These are phyloP conservation scores for Secale cereale DNA, from an alignment of 176 grass and related monocot genomes.

Conservation along the genomic window DNA sequence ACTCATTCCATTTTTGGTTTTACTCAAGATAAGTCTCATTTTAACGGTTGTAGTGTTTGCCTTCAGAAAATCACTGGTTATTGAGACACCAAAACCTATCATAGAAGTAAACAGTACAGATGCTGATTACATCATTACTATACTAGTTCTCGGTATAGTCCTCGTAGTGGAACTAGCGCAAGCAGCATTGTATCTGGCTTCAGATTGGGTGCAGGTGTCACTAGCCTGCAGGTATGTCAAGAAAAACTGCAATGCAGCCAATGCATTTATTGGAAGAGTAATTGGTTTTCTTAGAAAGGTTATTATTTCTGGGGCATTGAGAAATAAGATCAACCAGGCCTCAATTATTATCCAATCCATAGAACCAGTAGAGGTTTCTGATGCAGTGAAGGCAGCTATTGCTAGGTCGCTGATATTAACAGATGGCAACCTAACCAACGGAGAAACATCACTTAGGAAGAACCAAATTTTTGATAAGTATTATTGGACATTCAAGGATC, in stretches of 20 bases:
- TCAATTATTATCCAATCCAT: background rate
- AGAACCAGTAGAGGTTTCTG: background rate
- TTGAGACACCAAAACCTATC: no score
- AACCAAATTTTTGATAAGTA: accelerated
- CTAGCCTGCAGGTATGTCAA: no score
- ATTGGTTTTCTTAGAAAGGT: background rate
- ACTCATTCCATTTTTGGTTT: no score
- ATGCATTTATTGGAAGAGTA: background rate
- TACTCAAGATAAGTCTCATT: background rate
- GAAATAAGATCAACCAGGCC: background rate
- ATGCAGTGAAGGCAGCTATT: background rate
- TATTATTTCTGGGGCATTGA: background rate
- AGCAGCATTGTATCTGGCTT: no score
- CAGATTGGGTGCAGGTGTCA: no score
- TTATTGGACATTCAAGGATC: background rate
- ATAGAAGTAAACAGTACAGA: no score
- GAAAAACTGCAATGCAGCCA: no score
- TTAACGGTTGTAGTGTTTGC: background rate
- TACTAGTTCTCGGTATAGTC: no score
- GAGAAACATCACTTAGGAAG: background rate
- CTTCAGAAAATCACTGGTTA: no score
- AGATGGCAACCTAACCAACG: background rate
- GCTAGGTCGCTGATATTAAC: background rate
- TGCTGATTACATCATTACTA: no score
- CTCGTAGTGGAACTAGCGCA: no score